phyloP scores from a whole-genome alignment of 768 basidiomycete genomes.

The Termitomyces sp. region DNA sequence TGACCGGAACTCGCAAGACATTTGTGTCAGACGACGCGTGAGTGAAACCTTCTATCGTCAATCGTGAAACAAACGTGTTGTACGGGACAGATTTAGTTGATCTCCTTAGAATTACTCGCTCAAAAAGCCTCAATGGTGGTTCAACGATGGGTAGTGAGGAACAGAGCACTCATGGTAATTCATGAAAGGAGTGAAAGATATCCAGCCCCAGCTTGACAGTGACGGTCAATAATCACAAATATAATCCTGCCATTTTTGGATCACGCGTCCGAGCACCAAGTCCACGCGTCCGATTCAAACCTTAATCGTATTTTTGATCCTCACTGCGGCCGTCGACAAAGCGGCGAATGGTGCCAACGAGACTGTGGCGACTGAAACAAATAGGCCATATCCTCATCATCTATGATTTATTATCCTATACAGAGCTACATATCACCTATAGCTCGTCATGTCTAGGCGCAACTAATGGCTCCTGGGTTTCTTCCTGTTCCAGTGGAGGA shows the following conservation, averaged over 20 bases:
- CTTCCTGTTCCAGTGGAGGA: conserved; percentile 9
- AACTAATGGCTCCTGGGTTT: conserved; percentile 12
- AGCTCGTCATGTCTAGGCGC: conserved; percentile 14
- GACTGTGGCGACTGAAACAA: no score
- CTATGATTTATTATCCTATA: not conserved
- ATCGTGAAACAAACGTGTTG: not conserved
- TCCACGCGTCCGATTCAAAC: not conserved
- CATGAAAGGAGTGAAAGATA: not conserved
- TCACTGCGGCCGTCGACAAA: no score
- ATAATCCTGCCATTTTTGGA: not conserved
- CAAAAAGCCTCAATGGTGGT: not conserved
- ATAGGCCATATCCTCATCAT: not conserved
- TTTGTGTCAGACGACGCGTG: not conserved
- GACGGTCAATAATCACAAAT: not conserved
- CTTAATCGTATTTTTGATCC: no score
- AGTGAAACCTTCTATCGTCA: not conserved
- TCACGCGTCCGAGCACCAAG: not conserved
- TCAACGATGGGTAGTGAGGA: not conserved
- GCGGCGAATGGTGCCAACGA: no score
- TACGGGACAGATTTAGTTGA: not conserved
- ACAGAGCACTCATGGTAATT: not conserved
- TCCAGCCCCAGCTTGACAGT: no score
- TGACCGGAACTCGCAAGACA: conserved; percentile 1
- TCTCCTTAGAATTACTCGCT: not conserved
- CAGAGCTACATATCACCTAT: conserved; percentile 1